Evolutionary conservation across 352 stramenopile species (phyloP).

Genomic region (Pythium volutum): DNA sequence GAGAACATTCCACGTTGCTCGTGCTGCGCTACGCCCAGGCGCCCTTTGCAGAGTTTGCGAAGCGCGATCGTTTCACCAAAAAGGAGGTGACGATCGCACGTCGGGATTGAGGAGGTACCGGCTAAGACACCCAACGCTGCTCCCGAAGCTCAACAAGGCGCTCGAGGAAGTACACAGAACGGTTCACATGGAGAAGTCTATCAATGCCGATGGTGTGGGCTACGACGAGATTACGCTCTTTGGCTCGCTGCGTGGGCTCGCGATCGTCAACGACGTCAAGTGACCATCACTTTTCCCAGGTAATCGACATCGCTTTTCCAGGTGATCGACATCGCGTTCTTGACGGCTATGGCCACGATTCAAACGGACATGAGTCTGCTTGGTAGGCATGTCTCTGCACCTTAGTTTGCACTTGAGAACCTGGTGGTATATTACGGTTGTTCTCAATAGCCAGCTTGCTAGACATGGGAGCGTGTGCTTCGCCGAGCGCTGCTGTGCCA

Average conservation of each 20-base stretch:
- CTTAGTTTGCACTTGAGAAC: too few species aligned
- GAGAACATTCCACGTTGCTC: constrained; percentile 31
- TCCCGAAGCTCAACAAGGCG: constrained; percentile 35
- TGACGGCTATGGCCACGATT: constrained; percentile 16
- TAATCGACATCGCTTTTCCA: too few species aligned
- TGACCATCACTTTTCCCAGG: constrained; percentile 54
- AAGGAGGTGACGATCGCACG: constrained; percentile 52
- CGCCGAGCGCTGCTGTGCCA: too few species aligned
- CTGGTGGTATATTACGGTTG: too few species aligned
- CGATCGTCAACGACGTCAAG: constrained; percentile 46
- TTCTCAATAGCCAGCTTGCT: too few species aligned
- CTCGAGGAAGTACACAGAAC: too few species aligned
- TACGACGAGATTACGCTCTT: constrained; percentile 64
- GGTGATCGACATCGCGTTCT: constrained; percentile 37
- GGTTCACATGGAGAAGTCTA: constrained; percentile 32
- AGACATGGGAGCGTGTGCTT: too few species aligned
- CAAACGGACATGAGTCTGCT: too few species aligned
- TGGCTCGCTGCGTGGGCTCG: constrained; percentile 41
- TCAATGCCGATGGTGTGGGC: constrained; percentile 41
- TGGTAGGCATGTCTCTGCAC: too few species aligned
- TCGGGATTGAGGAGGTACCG: constrained; percentile 31
- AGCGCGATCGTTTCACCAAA: constrained; percentile 43
- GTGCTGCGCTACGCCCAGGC: constrained; percentile 33
- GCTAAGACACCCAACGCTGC: constrained; percentile 24
- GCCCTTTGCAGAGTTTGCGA: constrained; percentile 43